These are phyloP conservation scores for Lepidium sativum DNA, from an alignment of 345 rosid genomes.

Conservation along the genomic window DNA sequence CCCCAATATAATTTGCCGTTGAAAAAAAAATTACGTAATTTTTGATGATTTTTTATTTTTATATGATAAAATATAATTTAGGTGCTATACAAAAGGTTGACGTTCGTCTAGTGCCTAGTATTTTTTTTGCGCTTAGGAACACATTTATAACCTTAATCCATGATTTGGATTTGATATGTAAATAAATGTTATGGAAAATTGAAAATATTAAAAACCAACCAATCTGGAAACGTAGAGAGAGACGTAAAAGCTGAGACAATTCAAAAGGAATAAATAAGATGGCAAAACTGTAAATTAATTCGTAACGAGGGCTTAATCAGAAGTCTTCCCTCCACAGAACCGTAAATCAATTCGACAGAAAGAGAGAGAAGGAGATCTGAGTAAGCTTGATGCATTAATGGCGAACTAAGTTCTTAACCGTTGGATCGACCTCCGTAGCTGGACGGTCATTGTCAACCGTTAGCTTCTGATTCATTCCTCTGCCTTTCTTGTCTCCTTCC, in stretches of 20 bases:
- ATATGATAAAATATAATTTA: no score
- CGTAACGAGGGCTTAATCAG: slow-evolving; percentile 4
- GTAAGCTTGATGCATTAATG: slow-evolving; percentile 26
- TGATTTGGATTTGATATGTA: no score
- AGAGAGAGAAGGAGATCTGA: slow-evolving; percentile 33
- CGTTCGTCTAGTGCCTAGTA: no score
- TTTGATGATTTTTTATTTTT: no score
- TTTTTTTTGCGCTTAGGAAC: no score
- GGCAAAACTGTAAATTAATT: slow-evolving; percentile 25
- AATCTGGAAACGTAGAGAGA: slow-evolving; percentile 16
- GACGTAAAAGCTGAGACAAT: not conserved
- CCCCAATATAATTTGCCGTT: no score
- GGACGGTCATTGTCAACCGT: not conserved
- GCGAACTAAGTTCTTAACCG: slow-evolving; percentile 17
- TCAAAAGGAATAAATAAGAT: not conserved
- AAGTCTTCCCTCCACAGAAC: not conserved
- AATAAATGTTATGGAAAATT: no score
- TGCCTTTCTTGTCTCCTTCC: not conserved
- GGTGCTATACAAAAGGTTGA: no score
- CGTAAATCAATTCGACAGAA: not conserved
- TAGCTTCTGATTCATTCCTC: slow-evolving; percentile 4
- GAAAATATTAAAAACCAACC: no score
- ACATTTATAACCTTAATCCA: no score
- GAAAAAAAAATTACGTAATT: no score
- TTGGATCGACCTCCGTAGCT: not conserved